Percentiles rank a stretch among this genome's conserved stretches.
Conservation (phyloP, 192 early-diverging fungal genomes). For the Cetraspora pellucida region DNA sequence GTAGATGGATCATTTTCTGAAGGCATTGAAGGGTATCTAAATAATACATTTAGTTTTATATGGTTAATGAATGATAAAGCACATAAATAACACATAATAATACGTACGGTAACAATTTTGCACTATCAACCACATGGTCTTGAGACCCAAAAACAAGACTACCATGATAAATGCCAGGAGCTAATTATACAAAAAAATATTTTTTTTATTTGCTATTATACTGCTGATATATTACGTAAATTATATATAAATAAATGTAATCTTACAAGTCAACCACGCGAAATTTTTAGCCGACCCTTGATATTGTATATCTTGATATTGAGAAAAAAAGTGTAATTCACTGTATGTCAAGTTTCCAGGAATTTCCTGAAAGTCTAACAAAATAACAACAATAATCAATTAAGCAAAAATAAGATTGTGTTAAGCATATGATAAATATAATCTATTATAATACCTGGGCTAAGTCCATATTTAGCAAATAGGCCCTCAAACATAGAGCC, state of each 20-base stretch:
- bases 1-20: constrained; percentile 42
- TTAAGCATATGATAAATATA: constrained; percentile 9
- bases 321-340: constrained; percentile 71
- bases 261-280: constrained; percentile 84
- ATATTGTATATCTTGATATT: constrained; percentile 65
- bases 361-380: constrained; percentile 60
- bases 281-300: constrained; percentile 75
- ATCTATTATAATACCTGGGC: constrained; percentile 54
- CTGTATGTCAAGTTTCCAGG: constrained; percentile 59
- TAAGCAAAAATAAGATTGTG: not conserved
- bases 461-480: constrained; percentile 70
- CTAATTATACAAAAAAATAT: constrained; percentile 35
- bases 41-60: not conserved
- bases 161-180: constrained; percentile 87
- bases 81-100: not conserved
- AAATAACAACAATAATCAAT: constrained; percentile 16
- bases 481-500: constrained; percentile 75
- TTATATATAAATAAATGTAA: not conserved
- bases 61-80: not conserved
- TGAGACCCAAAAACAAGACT: constrained; percentile 76
- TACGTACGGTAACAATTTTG: constrained; percentile 79
- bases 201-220: not conserved
- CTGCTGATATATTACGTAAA: not conserved
- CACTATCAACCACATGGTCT: constrained; percentile 79
- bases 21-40: constrained; percentile 55